A percentile compares a stretch with the other conserved stretches of the same genome.
Conservation (phyloP, 345 rosid species). For the Cochlearia excelsa region DNA sequence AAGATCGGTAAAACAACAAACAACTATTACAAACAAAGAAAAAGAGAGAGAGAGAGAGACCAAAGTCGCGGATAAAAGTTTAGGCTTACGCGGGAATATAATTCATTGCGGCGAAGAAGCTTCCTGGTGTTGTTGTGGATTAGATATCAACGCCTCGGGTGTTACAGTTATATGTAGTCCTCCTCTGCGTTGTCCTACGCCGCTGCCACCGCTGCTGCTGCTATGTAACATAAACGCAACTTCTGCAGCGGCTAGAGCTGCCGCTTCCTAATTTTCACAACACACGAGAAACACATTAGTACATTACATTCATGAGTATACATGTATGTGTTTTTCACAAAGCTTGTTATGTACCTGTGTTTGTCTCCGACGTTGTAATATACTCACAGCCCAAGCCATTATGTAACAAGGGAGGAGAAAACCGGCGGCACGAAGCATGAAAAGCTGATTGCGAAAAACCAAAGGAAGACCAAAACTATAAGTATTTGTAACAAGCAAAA, state of each 20-base stretch:
- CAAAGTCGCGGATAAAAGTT: conserved; percentile 2
- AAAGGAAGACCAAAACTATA: conserved; percentile 4
- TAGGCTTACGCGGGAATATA: not conserved
- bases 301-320: conserved; percentile 4
- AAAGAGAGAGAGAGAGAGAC: conserved; percentile 21
- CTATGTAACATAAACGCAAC: conserved; percentile 81
- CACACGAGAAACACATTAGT: not conserved
- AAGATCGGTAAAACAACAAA: conserved; percentile 25
- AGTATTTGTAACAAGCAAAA: not conserved
- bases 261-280: conserved; percentile 67
- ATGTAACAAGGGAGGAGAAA: conserved; percentile 97
- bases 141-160: conserved; percentile 48
- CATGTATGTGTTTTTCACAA: not conserved
- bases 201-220: conserved; percentile 41
- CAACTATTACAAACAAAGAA: conserved; percentile 19
- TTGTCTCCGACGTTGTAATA: conserved; percentile 89
- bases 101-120: conserved; percentile 21
- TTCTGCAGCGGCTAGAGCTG: conserved; percentile 79
- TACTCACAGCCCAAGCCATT: conserved; percentile 98
- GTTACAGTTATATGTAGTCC: conserved; percentile 73
- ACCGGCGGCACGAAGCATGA: conserved; percentile 88
- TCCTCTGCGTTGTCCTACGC: conserved; percentile 48
- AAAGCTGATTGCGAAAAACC: conserved; percentile 59
- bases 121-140: conserved; percentile 29
- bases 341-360: conserved; percentile 57